Evolutionary conservation across 2,329 filamentous ascomycete species (phyloP).

Genomic region (Aspergillus ibericus): DNA sequence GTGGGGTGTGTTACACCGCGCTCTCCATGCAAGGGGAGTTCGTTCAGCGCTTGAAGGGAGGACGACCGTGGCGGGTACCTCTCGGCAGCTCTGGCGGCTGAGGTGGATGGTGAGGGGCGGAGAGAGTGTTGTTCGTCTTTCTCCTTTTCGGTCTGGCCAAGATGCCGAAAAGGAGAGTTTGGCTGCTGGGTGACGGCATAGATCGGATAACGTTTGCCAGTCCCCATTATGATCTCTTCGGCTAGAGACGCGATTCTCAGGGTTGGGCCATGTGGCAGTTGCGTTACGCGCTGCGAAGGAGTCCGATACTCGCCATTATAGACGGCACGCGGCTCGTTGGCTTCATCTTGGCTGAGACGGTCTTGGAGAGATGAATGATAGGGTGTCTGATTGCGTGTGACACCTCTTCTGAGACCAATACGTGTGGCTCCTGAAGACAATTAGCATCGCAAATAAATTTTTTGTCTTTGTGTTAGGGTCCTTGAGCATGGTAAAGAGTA

Average conservation of each 20-base stretch:
- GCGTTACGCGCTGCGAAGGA: slow-evolving; percentile 6
- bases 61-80: slow-evolving; percentile 15
- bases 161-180: background rate
- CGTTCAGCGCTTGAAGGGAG: slow-evolving; percentile 13
- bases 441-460: background rate
- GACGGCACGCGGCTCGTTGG: slow-evolving; percentile 28
- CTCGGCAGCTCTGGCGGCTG: background rate
- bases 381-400: background rate
- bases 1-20: background rate
- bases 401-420: background rate
- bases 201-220: background rate
- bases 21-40: slow-evolving; percentile 4
- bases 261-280: slow-evolving; percentile 21
- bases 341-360: slow-evolving; percentile 30
- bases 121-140: background rate
- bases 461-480: background rate
- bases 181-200: slow-evolving; percentile 1
- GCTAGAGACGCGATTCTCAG: slow-evolving; percentile 30
- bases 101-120: background rate
- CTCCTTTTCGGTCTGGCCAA: background rate
- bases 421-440: background rate
- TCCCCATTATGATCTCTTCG: slow-evolving; percentile 29
- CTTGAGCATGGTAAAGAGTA: background rate
- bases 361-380: background rate
- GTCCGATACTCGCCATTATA: slow-evolving; percentile 28